Conservation (phyloP, 148 eudicot species). For the Camellia japonica region DNA sequence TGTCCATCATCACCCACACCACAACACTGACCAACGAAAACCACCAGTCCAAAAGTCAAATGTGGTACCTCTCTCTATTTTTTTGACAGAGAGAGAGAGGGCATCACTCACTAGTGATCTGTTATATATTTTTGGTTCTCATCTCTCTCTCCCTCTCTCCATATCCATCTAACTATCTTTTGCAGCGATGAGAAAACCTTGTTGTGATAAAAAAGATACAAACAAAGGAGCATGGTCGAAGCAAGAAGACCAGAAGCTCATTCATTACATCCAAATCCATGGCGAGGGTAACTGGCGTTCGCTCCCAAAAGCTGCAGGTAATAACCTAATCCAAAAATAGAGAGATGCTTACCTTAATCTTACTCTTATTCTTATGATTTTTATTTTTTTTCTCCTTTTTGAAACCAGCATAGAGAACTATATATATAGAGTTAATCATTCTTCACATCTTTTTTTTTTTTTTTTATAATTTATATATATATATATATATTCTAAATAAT, state of each 20-base stretch:
- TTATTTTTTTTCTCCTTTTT: too few relatives aligned
- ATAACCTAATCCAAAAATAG: too few relatives aligned
- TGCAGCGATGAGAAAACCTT: slow-evolving; percentile 24
- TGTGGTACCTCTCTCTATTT: neutral
- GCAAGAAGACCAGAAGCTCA: slow-evolving; percentile 36
- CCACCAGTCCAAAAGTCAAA: slow-evolving; percentile 27
- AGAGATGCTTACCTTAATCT: neutral
- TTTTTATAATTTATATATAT: too few relatives aligned
- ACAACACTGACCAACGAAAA: neutral
- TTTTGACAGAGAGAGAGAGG: too few relatives aligned
- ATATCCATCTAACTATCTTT: too few relatives aligned
- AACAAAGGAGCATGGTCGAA: slow-evolving; percentile 42
- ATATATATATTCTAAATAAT: too few relatives aligned
- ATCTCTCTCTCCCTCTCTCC: neutral
- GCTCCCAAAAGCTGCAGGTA: slow-evolving; percentile 37
- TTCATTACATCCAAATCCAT: slow-evolving; percentile 24
- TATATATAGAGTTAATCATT: too few relatives aligned
- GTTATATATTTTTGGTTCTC: neutral
- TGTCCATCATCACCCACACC: neutral
- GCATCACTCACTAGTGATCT: too few relatives aligned
- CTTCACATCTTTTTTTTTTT: too few relatives aligned
- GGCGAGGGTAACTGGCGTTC: slow-evolving; percentile 36
- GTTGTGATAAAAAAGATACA: slow-evolving; percentile 19
- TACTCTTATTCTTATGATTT: too few relatives aligned
- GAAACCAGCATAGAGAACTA: too few relatives aligned